Evolutionary conservation across 2,329 filamentous ascomycete genomes (phyloP).

Genomic region (Tetracladium maxilliforme): DNA sequence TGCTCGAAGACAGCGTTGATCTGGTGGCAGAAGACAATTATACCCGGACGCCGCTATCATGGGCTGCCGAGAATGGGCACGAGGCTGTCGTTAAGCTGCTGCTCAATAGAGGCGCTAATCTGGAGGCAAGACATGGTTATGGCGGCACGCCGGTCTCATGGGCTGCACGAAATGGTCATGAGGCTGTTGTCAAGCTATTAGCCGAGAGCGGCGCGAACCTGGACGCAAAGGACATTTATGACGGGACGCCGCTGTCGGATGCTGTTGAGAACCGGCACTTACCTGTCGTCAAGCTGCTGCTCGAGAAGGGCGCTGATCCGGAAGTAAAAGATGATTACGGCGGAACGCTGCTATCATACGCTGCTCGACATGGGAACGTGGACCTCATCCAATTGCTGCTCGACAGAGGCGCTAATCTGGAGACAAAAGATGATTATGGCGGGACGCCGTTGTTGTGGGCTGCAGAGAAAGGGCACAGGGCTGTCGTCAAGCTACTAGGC

Average conservation of each 20-base stretch:
- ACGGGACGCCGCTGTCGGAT: slow-evolving; percentile 15
- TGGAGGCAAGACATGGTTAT: neutral
- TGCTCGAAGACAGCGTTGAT: slow-evolving; percentile 3
- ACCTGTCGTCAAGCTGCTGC: slow-evolving; percentile 10
- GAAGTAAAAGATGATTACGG: slow-evolving; percentile 3
- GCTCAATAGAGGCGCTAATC: slow-evolving; percentile 1
- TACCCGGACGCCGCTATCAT: slow-evolving; percentile 16
- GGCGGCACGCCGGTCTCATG: slow-evolving; percentile 5
- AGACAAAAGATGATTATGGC: slow-evolving; percentile 4
- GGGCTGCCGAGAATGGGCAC: slow-evolving; percentile 8
- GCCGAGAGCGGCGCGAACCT: no score
- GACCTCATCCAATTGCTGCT: slow-evolving; percentile 8
- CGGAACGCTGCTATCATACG: slow-evolving; percentile 5
- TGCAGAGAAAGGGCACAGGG: slow-evolving; percentile 5
- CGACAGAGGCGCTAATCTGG: slow-evolving; percentile 4
- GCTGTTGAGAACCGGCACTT: slow-evolving; percentile 8
- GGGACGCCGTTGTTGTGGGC: slow-evolving; percentile 8
- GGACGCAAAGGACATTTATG: neutral
- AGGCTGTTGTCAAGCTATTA: slow-evolving; percentile 3
- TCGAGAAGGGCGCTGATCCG: slow-evolving; percentile 1
- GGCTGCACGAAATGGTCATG: slow-evolving; percentile 5
- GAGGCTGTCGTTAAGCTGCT: slow-evolving; percentile 12
- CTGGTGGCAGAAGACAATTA: slow-evolving; percentile 7
- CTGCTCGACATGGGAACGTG: slow-evolving; percentile 4
- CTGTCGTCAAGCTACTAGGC: slow-evolving; percentile 4